Base-by-base conservation (phyloP, 2,329 filamentous ascomycete species). In the Alternaria gansuensis region DNA sequence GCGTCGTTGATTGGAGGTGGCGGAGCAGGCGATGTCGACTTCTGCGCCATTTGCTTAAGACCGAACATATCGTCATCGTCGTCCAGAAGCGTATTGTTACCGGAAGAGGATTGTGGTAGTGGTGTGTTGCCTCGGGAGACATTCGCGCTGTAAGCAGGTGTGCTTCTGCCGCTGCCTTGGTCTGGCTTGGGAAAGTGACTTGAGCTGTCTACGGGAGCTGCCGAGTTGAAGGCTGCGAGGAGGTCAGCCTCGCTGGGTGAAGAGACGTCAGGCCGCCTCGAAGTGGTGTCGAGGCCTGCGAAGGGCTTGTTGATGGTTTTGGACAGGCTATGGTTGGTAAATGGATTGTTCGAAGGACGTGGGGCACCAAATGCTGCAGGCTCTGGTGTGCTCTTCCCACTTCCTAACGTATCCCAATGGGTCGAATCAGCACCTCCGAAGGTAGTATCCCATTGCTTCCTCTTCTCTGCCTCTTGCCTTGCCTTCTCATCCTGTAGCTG, bases 51-150 rank as follows among this genome's bases (percentile, higher is more conserved):
- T 64, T 89, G 82, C 59, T 83, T 88, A 34, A 97, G 80, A 0
- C 92, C 94, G 75, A 98, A 97, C 2, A 93, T 92, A 72, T 97
- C 92, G 72, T 96, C 92, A 67, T 88, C 85, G 44, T 94, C 89
- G 29, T 85, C 82, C 11, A 76, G 79, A 61, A 88, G 79, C 0
- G 63, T 51, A 40, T 70, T 68, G 44, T 48, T 68, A 24, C 43
- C 37, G 2, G 59, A 51, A 3, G 69, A 57, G 14, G 62, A 33
- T 23, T 70, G 65, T 8, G 72, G 70, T 5, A 70, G 54, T 23
- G 73, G 69, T 5, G 72, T 76, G 21, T 72, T 67, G 7, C 67
- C 65, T 40, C 67, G 67, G 6, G 73, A 75, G 26, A 61, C 61
- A 52, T 67, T 63, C 13, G 73, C 51, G 33, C 66, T 65, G 29